Base-by-base conservation (phyloP, 202 grass and related monocot genomes). In the Digitaria exilis region DNA sequence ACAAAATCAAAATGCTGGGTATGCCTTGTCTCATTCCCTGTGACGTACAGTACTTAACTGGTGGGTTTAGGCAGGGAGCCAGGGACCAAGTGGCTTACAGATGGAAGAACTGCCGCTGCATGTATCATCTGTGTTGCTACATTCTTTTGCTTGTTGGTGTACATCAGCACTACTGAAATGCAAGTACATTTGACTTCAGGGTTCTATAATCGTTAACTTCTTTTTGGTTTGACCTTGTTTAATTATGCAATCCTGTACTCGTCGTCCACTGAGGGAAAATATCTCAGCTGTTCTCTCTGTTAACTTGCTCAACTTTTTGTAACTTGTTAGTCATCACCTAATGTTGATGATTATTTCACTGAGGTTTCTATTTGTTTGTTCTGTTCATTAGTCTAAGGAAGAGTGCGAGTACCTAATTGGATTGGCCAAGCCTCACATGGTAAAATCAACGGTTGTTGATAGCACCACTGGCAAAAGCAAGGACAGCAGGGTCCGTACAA, bases 401-500 rank as follows among this genome's bases (percentile, higher is more conserved):
- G 96, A 98, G 67, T 98, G 93, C 14, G 91, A 98, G 26, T 88
- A 96, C 87, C 69, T 98, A 24, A 98, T 98, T 90, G 85, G 76
- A 82, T 77, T 94, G 83, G 96, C 96, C 30, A 92, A 77, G 61
- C 96, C 93, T 90, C 89, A 91, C 78, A 92, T 98, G 93, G 58
- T 73, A 6, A 98, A 98, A 86, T 98, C 96, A 68, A 94, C 91
- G 30, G 96, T 98, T 65, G 93, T 96, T 41, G 89, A 98, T 76
- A 94, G 93, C 79, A 90, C 73, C 64, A 96, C 96, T 21, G 96
- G 96, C 67, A 69, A 93, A 79, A 98, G 93, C 78, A 92, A 87
- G 75, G 96, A 96, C 77, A 98, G 93, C 96, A 98, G 96, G 80
- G 96, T 98, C 51, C 82, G 96, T 35, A 98, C 96, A 76, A 96